Evolutionary conservation across 1,139 yeast species (phyloP).

Genomic region (Diutina neorugosa): DNA sequence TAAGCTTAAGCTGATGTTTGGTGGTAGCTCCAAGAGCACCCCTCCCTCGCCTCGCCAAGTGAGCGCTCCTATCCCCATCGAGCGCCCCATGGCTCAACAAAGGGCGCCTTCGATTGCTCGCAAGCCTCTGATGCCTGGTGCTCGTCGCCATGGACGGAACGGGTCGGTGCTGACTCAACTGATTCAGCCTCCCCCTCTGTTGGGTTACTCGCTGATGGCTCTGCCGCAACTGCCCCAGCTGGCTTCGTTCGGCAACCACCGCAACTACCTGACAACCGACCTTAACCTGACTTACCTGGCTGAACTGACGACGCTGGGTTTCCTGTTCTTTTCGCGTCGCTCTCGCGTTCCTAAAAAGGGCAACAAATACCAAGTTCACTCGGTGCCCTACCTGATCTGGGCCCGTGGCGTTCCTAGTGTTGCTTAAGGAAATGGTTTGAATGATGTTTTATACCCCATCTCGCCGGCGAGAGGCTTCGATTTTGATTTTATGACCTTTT

Average conservation of each 20-base stretch:
- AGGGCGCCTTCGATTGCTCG: not conserved
- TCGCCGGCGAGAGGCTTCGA: conserved; percentile 3
- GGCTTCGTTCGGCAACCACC: not conserved
- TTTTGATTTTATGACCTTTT: not conserved
- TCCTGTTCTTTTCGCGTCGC: conserved; percentile 4
- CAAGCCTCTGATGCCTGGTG: conserved; percentile 1
- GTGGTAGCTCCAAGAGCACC: not conserved
- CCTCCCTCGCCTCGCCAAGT: not conserved
- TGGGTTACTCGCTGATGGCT: not conserved
- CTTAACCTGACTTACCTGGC: conserved; percentile 4
- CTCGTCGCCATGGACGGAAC: not conserved
- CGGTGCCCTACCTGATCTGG: conserved; percentile 19
- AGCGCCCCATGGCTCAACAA: not conserved
- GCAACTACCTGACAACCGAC: conserved; percentile 4
- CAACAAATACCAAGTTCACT: conserved; percentile 20
- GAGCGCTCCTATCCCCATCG: not conserved
- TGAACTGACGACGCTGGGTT: conserved; percentile 1
- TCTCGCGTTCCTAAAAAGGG: conserved; percentile 8
- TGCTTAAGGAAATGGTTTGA: not conserved
- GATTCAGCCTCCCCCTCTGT: not conserved
- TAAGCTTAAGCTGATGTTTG: not conserved
- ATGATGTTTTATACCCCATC: not conserved
- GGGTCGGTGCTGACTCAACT: not conserved
- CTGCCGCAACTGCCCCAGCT: not conserved
- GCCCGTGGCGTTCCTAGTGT: not conserved